Base-by-base conservation (phyloP, 2,329 filamentous ascomycete species). In the Ceratocystis diversiconidia region DNA sequence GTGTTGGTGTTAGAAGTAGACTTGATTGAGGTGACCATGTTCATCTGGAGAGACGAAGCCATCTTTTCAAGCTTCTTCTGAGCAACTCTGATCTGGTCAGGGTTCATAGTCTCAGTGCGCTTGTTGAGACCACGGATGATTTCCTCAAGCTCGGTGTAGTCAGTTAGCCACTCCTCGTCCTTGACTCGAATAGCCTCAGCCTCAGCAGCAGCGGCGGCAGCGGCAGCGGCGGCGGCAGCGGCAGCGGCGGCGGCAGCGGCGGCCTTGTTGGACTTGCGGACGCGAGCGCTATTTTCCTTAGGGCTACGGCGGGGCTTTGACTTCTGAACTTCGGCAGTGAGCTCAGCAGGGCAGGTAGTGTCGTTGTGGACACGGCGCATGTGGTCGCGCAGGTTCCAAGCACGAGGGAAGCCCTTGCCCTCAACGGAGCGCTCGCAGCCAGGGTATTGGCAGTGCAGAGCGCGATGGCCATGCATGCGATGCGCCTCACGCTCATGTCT, bases 301-400 rank as follows among this genome's bases (percentile, higher is more conserved):
- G 12, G 19, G n/a, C 46, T 60, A 43, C 65, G 61, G 32, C 57
- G 46, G 59, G n/a, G 44, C 65, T 64, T 68, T 30, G 75, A 64
- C 65, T 68, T 69, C 66, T 72, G 70, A 65, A 69, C 71, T 69
- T 80, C 79, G 30, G 76, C 84, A 68, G 81, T 77, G 15, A 62
- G 61, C 69, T 68, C 30, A 68, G 66, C 36, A 59, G 69, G 41
- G 43, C 52, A 76, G 55, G 78, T 77, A 68, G 79, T 79, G 72
- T 84, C 82, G 70, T 85, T 85, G 78, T 97, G 92, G 6, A 96
- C 92, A 69, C 92, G 87, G 78, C 90, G 90, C 92, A 96, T 96
- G 80, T 97, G 92, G 77, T 97, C 92, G 75, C 88, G 86, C 64
- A 96, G 83, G 77, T 97, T 97, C 90, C 94, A 97, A 72, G 92